Conservation (phyloP, 805 yeast genomes). For the Debaryomyces tyrocola region DNA sequence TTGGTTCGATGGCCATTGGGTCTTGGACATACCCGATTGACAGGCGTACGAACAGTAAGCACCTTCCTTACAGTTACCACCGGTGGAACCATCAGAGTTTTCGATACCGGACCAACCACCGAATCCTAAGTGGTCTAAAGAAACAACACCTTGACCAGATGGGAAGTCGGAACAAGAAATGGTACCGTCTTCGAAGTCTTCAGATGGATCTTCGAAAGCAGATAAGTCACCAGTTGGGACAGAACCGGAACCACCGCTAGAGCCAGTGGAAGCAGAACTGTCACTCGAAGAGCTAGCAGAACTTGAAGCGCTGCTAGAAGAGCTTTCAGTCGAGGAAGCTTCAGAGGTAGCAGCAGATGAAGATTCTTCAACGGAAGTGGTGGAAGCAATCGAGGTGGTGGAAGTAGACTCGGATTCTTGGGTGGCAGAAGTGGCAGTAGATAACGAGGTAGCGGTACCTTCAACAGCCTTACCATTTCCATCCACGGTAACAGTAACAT, state of each 20-base stretch:
- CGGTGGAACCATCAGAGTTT: conserved; percentile 56
- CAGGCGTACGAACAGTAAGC: conserved; percentile 97
- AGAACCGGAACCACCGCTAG: conserved; percentile 18
- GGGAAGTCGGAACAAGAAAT: conserved; percentile 71
- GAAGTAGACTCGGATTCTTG: conserved; percentile 9
- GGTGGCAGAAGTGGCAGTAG: conserved; percentile 20
- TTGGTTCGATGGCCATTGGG: conserved; percentile 93
- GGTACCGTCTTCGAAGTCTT: conserved; percentile 70
- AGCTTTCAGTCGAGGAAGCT: conserved; percentile 1
- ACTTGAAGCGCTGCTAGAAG: conserved; percentile 21
- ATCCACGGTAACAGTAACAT: conserved; percentile 45
- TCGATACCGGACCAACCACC: conserved; percentile 86
- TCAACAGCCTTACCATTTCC: conserved; percentile 40
- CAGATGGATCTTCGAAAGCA: conserved; percentile 53
- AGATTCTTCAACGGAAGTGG: conserved; percentile 9
- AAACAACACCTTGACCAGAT: conserved; percentile 78
- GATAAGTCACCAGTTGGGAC: conserved; percentile 52
- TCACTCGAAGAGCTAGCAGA: conserved; percentile 31
- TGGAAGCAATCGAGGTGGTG: conserved; percentile 16
- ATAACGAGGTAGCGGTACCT: conserved; percentile 17
- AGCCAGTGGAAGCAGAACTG: conserved; percentile 17
- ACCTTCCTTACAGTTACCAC: conserved; percentile 80
- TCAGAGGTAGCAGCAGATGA: conserved; percentile 6
- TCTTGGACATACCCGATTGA: conserved; percentile 98
- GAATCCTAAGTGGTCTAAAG: conserved; percentile 48